Percentiles rank a stretch among this genome's conserved stretches.
phyloP scores from a whole-genome alignment of 2,329 filamentous ascomycete species.

The Botrytis aclada region DNA sequence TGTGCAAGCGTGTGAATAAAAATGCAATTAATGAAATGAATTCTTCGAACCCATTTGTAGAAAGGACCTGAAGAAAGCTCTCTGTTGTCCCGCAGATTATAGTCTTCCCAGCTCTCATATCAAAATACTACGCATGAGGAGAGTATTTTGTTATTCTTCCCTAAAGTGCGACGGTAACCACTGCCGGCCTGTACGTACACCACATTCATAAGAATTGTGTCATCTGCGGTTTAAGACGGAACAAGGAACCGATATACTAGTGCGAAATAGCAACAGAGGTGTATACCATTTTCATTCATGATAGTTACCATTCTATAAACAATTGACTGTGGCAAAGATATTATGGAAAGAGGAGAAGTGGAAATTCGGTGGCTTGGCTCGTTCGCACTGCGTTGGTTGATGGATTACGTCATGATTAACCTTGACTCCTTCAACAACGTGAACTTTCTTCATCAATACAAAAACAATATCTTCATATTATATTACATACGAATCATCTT shows the following conservation, averaged over 20 bases:
- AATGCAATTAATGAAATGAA: background rate
- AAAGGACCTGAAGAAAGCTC: too few relatives aligned
- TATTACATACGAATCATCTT: background rate
- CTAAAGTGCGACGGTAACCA: background rate
- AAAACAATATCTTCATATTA: background rate
- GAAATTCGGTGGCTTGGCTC: background rate
- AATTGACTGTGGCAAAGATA: background rate
- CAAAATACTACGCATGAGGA: background rate
- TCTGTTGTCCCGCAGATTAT: too few relatives aligned
- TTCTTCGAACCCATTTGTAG: background rate
- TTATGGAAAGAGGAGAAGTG: background rate
- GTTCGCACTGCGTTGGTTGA: background rate
- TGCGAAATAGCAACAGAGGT: background rate
- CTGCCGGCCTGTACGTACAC: background rate
- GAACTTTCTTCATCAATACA: background rate
- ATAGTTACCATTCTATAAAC: background rate
- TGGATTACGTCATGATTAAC: conserved; percentile 7
- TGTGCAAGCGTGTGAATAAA: background rate
- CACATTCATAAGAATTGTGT: background rate
- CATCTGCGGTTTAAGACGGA: background rate
- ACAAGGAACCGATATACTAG: background rate
- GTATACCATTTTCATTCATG: background rate
- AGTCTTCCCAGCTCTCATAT: background rate
- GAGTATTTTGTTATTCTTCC: background rate
- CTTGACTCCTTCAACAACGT: background rate